Evolutionary conservation across 2,329 filamentous ascomycete genomes (phyloP).

Genomic region (Eurotiales sp.): DNA sequence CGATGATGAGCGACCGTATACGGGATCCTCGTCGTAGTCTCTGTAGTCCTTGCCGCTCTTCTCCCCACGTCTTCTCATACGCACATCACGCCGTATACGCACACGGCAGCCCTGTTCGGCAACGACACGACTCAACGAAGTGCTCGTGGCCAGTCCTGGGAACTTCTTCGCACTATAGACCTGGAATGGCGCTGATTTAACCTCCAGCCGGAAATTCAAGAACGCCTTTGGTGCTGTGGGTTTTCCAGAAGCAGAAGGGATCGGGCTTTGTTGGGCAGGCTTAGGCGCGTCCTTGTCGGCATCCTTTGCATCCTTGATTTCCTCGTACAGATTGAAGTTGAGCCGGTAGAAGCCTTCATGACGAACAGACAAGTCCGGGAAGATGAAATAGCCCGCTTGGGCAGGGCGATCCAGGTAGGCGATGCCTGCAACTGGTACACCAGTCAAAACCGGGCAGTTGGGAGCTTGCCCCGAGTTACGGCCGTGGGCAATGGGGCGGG

Average conservation of each 20-base stretch:
- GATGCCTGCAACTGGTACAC: conserved; percentile 92
- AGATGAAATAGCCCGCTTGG: conserved; percentile 88
- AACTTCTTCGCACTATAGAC: conserved; percentile 99
- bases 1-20: conserved; percentile 38
- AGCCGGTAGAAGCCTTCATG: conserved; percentile 93
- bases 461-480: conserved; percentile 66
- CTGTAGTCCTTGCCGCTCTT: conserved; percentile 67
- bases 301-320: conserved; percentile 81
- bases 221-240: conserved; percentile 49
- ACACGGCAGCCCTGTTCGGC: conserved; percentile 97
- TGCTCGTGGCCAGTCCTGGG: conserved; percentile 87
- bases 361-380: conserved; percentile 91
- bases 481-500: conserved; percentile 76
- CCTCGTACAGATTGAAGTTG: conserved; percentile 89
- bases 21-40: conserved; percentile 59
- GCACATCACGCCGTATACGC: conserved; percentile 87
- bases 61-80: conserved; percentile 79
- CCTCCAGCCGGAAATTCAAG: conserved; percentile 82
- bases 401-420: conserved; percentile 86
- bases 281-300: conserved; percentile 57
- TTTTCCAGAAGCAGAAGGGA: conserved; percentile 31
- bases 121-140: conserved; percentile 79
- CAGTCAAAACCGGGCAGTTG: conserved; percentile 78
- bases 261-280: conserved; percentile 28
- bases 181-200: conserved; percentile 80